Conservation (phyloP, 148 eudicot species). For the Rhododendron ovatum region DNA sequence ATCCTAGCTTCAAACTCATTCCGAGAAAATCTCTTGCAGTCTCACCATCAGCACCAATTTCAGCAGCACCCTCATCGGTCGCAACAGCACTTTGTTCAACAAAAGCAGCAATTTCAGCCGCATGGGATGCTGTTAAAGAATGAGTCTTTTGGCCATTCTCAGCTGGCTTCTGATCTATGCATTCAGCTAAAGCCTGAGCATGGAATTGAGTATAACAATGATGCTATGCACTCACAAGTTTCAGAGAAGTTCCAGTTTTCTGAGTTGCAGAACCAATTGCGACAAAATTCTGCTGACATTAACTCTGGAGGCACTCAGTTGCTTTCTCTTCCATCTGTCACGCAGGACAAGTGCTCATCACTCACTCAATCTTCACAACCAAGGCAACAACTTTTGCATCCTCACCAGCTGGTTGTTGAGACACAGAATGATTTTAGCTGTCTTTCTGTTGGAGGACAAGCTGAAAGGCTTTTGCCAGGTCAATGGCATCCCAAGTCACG, state of each 20-base stretch:
- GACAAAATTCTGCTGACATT: slow-evolving; percentile 34
- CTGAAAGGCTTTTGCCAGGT: slow-evolving; percentile 39
- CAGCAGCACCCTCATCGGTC: slow-evolving; percentile 49
- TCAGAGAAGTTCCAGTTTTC: slow-evolving; percentile 47
- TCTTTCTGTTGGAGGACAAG: slow-evolving; percentile 40
- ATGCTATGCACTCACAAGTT: slow-evolving; percentile 44
- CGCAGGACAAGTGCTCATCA: slow-evolving; percentile 41
- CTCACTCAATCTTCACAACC: slow-evolving; percentile 46
- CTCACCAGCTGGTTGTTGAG: slow-evolving; percentile 41
- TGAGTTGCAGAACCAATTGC: slow-evolving; percentile 44
- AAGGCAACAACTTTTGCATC: slow-evolving; percentile 35
- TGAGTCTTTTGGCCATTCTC: slow-evolving; percentile 45
- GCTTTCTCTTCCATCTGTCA: slow-evolving; percentile 36
- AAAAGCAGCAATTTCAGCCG: slow-evolving; percentile 48
- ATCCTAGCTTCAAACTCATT: slow-evolving; percentile 43
- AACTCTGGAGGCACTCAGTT: slow-evolving; percentile 34
- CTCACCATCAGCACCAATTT: slow-evolving; percentile 45
- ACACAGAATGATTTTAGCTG: slow-evolving; percentile 46
- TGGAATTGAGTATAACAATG: slow-evolving; percentile 40
- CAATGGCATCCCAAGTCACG: slow-evolving; percentile 53
- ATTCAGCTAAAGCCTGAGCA: slow-evolving; percentile 37
- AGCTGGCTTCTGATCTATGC: slow-evolving; percentile 32
- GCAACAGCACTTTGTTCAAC: slow-evolving; percentile 44
- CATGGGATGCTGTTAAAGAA: slow-evolving; percentile 37
- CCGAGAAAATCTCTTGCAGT: slow-evolving; percentile 37